Percentiles rank a stretch among this genome's conserved stretches.
Conservation (phyloP, 2,329 filamentous ascomycete genomes). For the Fusarium verticillioides region DNA sequence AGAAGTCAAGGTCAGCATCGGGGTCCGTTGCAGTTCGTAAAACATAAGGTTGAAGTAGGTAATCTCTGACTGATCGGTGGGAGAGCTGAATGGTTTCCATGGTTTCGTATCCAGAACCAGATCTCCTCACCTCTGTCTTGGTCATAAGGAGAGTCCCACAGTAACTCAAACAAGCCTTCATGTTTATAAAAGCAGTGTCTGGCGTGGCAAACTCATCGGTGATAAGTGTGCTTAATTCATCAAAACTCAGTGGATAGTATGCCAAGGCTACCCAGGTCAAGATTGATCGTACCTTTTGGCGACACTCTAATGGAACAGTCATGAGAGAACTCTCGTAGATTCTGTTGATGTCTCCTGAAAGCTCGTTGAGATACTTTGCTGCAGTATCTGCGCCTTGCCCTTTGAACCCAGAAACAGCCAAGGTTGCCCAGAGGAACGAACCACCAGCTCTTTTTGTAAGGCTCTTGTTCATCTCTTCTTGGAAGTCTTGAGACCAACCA, state of each 20-base stretch:
- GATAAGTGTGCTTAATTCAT: background rate
- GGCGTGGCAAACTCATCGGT: background rate
- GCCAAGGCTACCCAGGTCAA: background rate
- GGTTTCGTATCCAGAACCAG: background rate
- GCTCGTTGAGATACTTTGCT: background rate
- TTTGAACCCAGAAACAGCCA: background rate
- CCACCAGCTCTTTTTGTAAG: background rate
- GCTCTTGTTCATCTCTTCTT: background rate
- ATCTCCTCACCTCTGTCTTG: background rate
- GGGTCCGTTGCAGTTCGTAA: background rate
- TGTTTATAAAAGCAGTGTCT: background rate
- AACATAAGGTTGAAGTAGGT: background rate
- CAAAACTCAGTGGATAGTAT: background rate
- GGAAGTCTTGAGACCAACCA: background rate
- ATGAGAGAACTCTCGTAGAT: background rate
- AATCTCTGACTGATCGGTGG: background rate
- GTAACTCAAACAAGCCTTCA: background rate
- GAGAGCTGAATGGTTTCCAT: slow-evolving; percentile 5
- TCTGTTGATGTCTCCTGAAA: background rate
- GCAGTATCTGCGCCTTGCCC: background rate
- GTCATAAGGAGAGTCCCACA: background rate
- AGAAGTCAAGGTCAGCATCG: background rate
- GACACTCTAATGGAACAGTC: background rate
- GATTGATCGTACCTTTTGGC: background rate
- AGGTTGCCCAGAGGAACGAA: background rate